Evolutionary conservation across 805 yeast genomes (phyloP), one percentile per base, ranked within the genome.

Genomic region (Wickerhamomyces mucosus): DNA sequence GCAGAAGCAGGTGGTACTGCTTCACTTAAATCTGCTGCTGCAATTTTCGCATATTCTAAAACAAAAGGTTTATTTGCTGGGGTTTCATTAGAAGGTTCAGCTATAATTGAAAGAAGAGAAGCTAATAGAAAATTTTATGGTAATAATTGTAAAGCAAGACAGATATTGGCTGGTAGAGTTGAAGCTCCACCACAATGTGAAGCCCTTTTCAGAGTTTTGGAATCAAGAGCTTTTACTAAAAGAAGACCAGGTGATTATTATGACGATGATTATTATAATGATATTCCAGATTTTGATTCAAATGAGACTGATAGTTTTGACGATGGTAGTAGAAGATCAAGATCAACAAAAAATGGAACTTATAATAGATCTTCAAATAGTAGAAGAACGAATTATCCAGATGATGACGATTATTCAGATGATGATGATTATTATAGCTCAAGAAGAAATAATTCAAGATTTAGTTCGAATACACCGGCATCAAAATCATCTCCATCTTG

Each of bases 1-100:
- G 98, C 96, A 4, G 98, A 89, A 59, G 96, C 95, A 29, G 95
- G 94, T 13, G 97, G 95, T 15, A 72, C 94, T 18, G 97, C 96
- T 1, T 84, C 96, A 4, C 58, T 85, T 35, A 79, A 78, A 45
- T 68, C 79, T 32, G 92, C 86, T 5, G 83, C 96, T 5, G 94
- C 97, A 6, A 78, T 89, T 13, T 89, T 89, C 53, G 65, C 96
- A 1, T 89, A 92, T 59, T 84, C 96, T 10, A 89, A 92, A 58
- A 86, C 96, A 4, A 89, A 92, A 56, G 98, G 98, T 41, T 67
- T 92, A 30, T 89, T 84, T 60, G 98, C 98, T 0, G 98, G 98
- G 51, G 94, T 89, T 14, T 89, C 97, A 2, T 69, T 89, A 32
- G 98, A 89, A 61, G 98, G 98, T 19, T 86, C 96, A 1, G 95